Evolutionary conservation across 306 rosid genomes (phyloP), one percentile per base, ranked within the genome.

Genomic region (Prunus dulcis): DNA sequence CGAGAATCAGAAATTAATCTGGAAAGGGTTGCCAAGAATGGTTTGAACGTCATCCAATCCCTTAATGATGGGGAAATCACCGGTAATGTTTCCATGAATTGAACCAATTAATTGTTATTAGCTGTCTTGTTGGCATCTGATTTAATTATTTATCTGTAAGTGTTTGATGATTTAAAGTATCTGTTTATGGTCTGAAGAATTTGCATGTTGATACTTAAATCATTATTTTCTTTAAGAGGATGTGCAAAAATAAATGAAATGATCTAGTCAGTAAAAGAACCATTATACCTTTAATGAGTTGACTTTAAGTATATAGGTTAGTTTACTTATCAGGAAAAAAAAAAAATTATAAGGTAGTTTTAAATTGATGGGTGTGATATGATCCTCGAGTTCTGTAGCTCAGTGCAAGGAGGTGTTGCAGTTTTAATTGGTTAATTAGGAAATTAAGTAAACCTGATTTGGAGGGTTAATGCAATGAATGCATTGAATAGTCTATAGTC

Each of bases 31-130:
- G 28, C 64, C 30, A 81, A 71, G 22, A 65, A 47, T 49, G 95
- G 67, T 69, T 73, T 77, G 66, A 76, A 30, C 18, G 45, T 63
- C 82, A 68, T 64, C 53, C 84, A 43, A 67, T 73, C 78, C 78
- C 75, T 64, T 1, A 78, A 75, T 53, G 41, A 69, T 56, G 79
- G 34, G 32, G 83, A 22, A 73, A 56, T 76, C 25, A 57, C 76
- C 51, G 91, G 95, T 93, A 83, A 69, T 82, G 13, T 75, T 80
- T 49, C 19, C 23, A 68, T 28, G 30, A 62, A 13, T 47, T 47
- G 15, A 7, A 19, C 17, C 67, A 38, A 76, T 67, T 74, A 30
- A 22, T 65, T 60, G 63, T 53, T 61, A 2, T 69, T 27, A 6
- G 61, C 60, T 57, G 62, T 73, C 45, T 55, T 75, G 5, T 46